Base-by-base conservation (phyloP, 805 yeast genomes). In the Starmera dryadoides region DNA sequence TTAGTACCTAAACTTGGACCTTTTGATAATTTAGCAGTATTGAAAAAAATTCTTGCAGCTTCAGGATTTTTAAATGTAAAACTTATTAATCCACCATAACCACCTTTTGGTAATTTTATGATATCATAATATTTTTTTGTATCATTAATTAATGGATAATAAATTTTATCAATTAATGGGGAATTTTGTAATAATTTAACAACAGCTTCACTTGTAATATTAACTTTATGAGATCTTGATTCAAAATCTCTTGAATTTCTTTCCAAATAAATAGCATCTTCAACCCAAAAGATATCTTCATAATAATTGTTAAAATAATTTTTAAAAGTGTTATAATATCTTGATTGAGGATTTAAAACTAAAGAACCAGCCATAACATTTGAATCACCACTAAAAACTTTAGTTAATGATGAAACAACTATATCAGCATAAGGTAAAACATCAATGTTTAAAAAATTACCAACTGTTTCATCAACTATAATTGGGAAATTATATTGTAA, bases 341-440 rank as follows among this genome's bases (percentile, higher is more conserved):
- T 62, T 8, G 89, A 71, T 6, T 66, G 52, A 5, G 89, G 83
- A 55, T 91, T 93, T 50, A 93, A 63, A 6, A 87, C 79, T 44
- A 89, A 60, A 11, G 91, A 79, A 3, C 98, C 98, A 1, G 88
- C 96, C 91, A 91, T 85, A 37, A 91, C 97, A 54, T 91, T 88
- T 25, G 95, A 82, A 58, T 87, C 96, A 19, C 98, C 97, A 29
- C 91, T 80, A 57, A 93, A 93, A 15, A 89, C 84, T 58, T 93
- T 93, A 10, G 97, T 89, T 44, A 93, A 68, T 8, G 96, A 86
- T 25, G 91, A 76, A 26, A 81, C 93, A 14, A 86, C 83, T 36
- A 89, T 73, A 59, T 93, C 99, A n/a, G 86, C 81, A 56, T 76
- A 83, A 17, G 86, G 83, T 41, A 87, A 66, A 4, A 84, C 84